Base-by-base conservation (phyloP, 2,329 filamentous ascomycete genomes). In the Polytolypa hystricis region DNA sequence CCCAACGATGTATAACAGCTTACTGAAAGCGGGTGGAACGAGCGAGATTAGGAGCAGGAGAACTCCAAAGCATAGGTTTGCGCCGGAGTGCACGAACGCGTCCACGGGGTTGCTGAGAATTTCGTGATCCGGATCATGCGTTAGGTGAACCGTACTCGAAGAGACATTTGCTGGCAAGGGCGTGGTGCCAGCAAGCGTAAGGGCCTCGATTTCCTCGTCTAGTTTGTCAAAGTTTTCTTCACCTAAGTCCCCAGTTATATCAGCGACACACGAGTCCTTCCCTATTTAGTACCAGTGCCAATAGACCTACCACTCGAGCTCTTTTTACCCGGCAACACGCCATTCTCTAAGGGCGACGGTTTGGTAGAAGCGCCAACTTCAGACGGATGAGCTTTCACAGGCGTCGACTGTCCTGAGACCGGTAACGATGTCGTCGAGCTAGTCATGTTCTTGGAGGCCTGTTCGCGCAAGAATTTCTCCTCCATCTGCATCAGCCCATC, bases 21-120 rank as follows among this genome's bases (percentile, higher is more conserved):
- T 81, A n/a, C 76, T 81, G 57, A 96, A 94, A 0, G 87, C 77
- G 0, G 91, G 91, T 0, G 91, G 93, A 1, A 96, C 78, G 65
- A 96, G 81, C 9, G 85, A 93, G n/a, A 96, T 78, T 37, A 96
- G 69, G 1, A 96, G 69, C 10, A 93, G 71, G 1, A 96, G 64
- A 20, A 93, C 72, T 3, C 91, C 91, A 50, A 87, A 95, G 58
- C 86, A 94, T 58, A 95, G 80, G 53, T 83, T 91, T 4, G 79
- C 76, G 7, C 86, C 89, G 0, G 84, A 87, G 56, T 94, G 85
- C 25, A 95, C 79, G 54, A 95, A 98, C 15, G 81, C 63, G 56
- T 96, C 89, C 12, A 89, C 74, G 0, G 83, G 77, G 41, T 87
- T 77, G 25, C 73, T 76, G 47, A 89, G 81, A 2, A 77, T 63